phyloP scores from a whole-genome alignment of 768 basidiomycete genomes.

The Rhodotorula babjevae region DNA sequence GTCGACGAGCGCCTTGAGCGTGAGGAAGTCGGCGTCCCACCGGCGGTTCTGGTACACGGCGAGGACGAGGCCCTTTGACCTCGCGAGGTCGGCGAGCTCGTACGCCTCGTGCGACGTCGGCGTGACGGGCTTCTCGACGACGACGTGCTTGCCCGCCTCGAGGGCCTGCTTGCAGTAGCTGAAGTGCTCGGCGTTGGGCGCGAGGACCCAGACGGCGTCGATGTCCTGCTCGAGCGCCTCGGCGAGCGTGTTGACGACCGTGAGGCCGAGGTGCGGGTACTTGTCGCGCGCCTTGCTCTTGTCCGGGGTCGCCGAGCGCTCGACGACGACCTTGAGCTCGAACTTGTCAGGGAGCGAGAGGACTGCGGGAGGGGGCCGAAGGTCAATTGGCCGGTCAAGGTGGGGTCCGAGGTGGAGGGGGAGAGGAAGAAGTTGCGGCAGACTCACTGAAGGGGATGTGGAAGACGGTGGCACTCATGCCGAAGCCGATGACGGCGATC shows the following conservation, averaged over 20 bases:
- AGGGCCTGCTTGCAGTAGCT: slow-evolving; percentile 57
- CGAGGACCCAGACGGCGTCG: slow-evolving; percentile 59
- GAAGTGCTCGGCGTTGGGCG: slow-evolving; percentile 72
- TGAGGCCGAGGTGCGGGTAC: slow-evolving; percentile 51
- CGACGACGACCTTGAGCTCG: slow-evolving; percentile 66
- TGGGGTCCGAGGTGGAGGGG: neutral
- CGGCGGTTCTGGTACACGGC: slow-evolving; percentile 54
- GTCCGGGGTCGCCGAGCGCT: slow-evolving; percentile 55
- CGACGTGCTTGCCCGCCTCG: slow-evolving; percentile 49
- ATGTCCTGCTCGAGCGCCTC: slow-evolving; percentile 63
- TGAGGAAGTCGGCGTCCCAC: slow-evolving; percentile 73
- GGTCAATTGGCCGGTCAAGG: no score
- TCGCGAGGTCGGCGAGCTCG: slow-evolving; percentile 61
- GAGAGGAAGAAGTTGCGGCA: neutral
- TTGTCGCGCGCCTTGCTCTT: slow-evolving; percentile 64
- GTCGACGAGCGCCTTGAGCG: slow-evolving; percentile 59
- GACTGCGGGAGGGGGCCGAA: slow-evolving; percentile 46
- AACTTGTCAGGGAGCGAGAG: slow-evolving; percentile 64
- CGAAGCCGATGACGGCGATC: slow-evolving; percentile 33
- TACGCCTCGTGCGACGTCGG: slow-evolving; percentile 58
- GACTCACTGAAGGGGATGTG: slow-evolving; percentile 61
- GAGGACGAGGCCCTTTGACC: slow-evolving; percentile 58
- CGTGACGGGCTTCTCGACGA: slow-evolving; percentile 75
- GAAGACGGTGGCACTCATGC: slow-evolving; percentile 54
- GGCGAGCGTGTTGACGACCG: slow-evolving; percentile 61